These are phyloP conservation scores for Leishmania amazonensis DNA, from an alignment of 208 protist genomes.

Conservation along the genomic window DNA sequence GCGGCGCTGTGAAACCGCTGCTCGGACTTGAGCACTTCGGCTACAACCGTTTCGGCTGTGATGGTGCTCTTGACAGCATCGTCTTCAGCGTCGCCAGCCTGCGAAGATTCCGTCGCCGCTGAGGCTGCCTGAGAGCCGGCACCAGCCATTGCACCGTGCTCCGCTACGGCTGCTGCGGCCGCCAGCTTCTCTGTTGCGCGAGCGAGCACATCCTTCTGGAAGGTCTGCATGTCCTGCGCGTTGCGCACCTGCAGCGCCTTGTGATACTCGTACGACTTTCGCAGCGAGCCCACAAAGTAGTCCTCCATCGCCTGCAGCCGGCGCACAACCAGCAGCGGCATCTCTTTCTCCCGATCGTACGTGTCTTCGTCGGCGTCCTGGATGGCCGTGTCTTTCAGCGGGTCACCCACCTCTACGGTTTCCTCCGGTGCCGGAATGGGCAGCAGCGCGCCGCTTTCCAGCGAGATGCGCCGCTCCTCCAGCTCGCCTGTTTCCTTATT, in stretches of 20 bases:
- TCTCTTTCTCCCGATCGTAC: conserved; percentile 69
- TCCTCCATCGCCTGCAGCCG: conserved; percentile 84
- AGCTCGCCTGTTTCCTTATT: conserved; percentile 74
- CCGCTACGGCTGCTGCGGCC: conserved; percentile 20
- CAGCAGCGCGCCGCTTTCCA: conserved; percentile 78
- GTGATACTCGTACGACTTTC: conserved; percentile 68
- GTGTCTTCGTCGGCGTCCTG: conserved; percentile 83
- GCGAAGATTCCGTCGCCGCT: not conserved
- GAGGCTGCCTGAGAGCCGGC: not conserved
- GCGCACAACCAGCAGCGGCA: conserved; percentile 69
- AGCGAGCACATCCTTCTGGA: conserved; percentile 65
- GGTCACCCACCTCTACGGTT: conserved; percentile 66
- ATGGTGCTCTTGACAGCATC: not conserved
- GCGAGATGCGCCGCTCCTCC: conserved; percentile 77
- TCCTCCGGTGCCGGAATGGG: conserved; percentile 68
- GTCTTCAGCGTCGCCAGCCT: not conserved
- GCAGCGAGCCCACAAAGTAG: conserved; percentile 74
- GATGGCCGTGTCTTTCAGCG: conserved; percentile 83
- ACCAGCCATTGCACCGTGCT: not conserved
- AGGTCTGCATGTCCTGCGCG: conserved; percentile 62
- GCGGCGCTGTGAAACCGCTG: not conserved
- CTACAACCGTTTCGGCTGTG: conserved; percentile 12
- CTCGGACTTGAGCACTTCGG: conserved; percentile 36
- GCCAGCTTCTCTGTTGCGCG: conserved; percentile 58
- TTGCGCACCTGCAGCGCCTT: conserved; percentile 51